Evolutionary conservation across 345 rosid species (phyloP), one percentile per base, ranked within the genome.

Genomic region (Rhodomyrtus tomentosa): DNA sequence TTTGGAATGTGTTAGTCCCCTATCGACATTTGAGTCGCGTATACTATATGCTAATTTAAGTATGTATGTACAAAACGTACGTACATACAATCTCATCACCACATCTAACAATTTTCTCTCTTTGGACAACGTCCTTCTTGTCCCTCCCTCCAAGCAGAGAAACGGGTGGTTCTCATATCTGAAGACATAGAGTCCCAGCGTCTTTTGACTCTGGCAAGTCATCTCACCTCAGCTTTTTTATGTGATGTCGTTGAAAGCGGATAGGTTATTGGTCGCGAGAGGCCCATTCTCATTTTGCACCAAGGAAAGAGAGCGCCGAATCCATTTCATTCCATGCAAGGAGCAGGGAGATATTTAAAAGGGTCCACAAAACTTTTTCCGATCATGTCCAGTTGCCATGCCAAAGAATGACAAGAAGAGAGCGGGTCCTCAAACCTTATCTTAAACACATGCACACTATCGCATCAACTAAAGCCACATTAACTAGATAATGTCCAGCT

Each of bases 321-420:
- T 59, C 22, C 16, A 15, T 59, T 29, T 59, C 73, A 7, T 29
- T 29, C 40, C 73, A 59, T 59, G 40, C 22, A 29, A 59, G 22
- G 29, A 59, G 40, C 73, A 59, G 29, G 1, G 73, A 59, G 73
- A 59, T 59, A 29, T 59, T 49, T 14, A n/a, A 56, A 25, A 80
- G 74, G 48, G 45, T 62, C 84, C 82, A 81, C 55, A 88, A 72
- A 20, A 50, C 22, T 87, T 85, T 36, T 84, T 87, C 89, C 7
- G 85, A 87, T 88, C 92, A 84, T 85, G 93, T 89, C 88, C 87
- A 81, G 38, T 74, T 90, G 94, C 89, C 89, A 86, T 88, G 88
- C 83, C 84, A 89, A 91, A 92, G 92, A 84, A 74, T 80, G 82
- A 87, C 93, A 90, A 53, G 6, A 83, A 45, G 74, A 85, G 85